phyloP scores from a whole-genome alignment of 176 grass and related monocot genomes.

The Paspalum vaginatum region DNA sequence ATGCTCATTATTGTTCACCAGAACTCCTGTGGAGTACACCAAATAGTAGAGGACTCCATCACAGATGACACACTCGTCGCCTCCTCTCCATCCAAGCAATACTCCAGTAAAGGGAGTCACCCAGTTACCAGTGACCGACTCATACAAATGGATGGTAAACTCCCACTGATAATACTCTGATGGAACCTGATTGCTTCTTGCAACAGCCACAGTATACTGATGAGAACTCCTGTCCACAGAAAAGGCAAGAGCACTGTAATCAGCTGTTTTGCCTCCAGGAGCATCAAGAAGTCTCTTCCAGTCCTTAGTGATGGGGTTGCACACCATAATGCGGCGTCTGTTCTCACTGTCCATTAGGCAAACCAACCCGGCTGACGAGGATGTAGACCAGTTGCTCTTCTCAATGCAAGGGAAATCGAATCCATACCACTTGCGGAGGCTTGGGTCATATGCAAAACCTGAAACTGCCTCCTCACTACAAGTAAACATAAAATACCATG shows the following conservation, averaged over 20 bases:
- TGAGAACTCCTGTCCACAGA: conserved; percentile 57
- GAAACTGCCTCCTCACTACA: conserved; percentile 66
- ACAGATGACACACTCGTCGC: conserved; percentile 85
- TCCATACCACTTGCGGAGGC: conserved; percentile 72
- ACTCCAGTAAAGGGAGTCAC: conserved; percentile 56
- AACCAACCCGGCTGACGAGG: conserved; percentile 74
- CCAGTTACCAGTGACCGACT: conserved; percentile 55
- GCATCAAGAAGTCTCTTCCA: conserved; percentile 60
- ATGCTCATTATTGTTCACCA: conserved; percentile 53
- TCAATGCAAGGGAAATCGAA: conserved; percentile 90
- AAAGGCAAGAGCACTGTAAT: conserved; percentile 76
- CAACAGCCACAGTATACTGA: conserved; percentile 65
- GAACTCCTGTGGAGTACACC: conserved; percentile 66
- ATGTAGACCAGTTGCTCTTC: conserved; percentile 85
- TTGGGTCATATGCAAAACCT: conserved; percentile 65
- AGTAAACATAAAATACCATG: conserved; percentile 98
- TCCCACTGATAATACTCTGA: conserved; percentile 74
- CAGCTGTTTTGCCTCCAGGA: conserved; percentile 60
- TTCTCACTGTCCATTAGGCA: conserved; percentile 82
- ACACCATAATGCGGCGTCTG: conserved; percentile 65
- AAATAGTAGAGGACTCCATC: conserved; percentile 82
- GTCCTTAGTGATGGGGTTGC: conserved; percentile 83
- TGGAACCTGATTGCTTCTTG: conserved; percentile 69
- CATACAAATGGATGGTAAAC: conserved; percentile 71
- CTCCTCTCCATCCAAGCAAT: conserved; percentile 69